Evolutionary conservation across 2,329 filamentous ascomycete species (phyloP).

Genomic region (Penicillium brasilianum): DNA sequence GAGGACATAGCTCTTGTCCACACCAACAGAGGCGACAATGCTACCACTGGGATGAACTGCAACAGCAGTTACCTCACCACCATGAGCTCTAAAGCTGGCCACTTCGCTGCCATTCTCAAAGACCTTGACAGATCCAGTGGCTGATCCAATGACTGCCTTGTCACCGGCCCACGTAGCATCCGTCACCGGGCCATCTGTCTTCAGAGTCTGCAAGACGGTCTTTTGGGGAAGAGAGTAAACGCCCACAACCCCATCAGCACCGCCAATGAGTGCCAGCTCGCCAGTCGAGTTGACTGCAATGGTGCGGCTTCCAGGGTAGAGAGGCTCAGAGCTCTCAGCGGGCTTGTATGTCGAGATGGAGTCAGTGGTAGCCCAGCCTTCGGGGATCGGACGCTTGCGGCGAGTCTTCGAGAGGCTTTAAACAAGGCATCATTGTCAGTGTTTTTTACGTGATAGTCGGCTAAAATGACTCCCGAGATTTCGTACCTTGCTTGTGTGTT

Average conservation of each 20-base stretch:
- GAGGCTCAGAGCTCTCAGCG: slow-evolving; percentile 58
- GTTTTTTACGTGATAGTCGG: slow-evolving; percentile 9
- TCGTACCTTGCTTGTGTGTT: slow-evolving; percentile 79
- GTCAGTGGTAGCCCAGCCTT: slow-evolving; percentile 81
- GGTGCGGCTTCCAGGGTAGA: slow-evolving; percentile 64
- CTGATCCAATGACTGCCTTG: slow-evolving; percentile 73
- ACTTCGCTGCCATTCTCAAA: slow-evolving; percentile 74
- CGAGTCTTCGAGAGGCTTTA: slow-evolving; percentile 81
- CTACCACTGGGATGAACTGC: slow-evolving; percentile 81
- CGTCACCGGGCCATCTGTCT: slow-evolving; percentile 70
- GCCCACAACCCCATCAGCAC: slow-evolving; percentile 74
- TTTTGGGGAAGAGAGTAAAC: slow-evolving; percentile 79
- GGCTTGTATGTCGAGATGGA: slow-evolving; percentile 67
- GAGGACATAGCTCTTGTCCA: slow-evolving; percentile 89
- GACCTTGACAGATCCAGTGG: slow-evolving; percentile 78
- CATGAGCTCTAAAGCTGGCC: slow-evolving; percentile 77
- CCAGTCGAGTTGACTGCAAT: slow-evolving; percentile 65
- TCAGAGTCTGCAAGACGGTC: slow-evolving; percentile 72
- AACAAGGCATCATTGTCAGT: slow-evolving; percentile 21
- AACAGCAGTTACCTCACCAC: slow-evolving; percentile 77
- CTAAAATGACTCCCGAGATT: slow-evolving; percentile 5
- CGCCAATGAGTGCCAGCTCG: slow-evolving; percentile 73
- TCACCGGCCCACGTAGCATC: slow-evolving; percentile 63
- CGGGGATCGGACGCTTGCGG: slow-evolving; percentile 84
- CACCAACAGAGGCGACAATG: slow-evolving; percentile 83